Evolutionary conservation across 1,139 yeast genomes (phyloP).

Genomic region (Protomyces macrosporus): DNA sequence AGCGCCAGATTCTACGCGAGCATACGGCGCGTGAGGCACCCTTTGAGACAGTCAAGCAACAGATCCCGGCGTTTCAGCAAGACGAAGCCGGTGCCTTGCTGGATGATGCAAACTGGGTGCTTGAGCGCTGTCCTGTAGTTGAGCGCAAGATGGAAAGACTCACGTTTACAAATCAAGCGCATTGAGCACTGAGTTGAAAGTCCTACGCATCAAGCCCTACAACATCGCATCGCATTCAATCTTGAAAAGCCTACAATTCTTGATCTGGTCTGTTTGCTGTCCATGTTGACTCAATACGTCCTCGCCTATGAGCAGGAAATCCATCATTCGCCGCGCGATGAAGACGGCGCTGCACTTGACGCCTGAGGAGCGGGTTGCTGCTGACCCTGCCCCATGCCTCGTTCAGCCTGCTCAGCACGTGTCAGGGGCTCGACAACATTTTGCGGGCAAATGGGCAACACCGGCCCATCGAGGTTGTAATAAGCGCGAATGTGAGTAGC

Average conservation of each 20-base stretch:
- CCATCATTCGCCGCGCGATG: too few species aligned
- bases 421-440: not conserved
- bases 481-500: constrained; percentile 80
- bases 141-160: constrained; percentile 7
- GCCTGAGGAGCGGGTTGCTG: too few species aligned
- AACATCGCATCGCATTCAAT: too few species aligned
- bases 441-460: not conserved
- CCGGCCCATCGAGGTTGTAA: not conserved
- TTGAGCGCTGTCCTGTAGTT: constrained; percentile 51
- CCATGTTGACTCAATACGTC: too few species aligned
- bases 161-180: not conserved
- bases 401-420: too few species aligned
- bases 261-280: too few species aligned
- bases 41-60: constrained; percentile 53
- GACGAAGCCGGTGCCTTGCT: constrained; percentile 70
- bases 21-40: constrained; percentile 67
- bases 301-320: too few species aligned
- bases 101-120: constrained; percentile 80
- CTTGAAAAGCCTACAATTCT: too few species aligned
- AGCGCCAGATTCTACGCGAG: constrained; percentile 64
- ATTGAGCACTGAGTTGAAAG: too few species aligned
- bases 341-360: too few species aligned
- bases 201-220: too few species aligned
- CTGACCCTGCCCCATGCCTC: too few species aligned
- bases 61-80: constrained; percentile 43